Evolutionary conservation across 148 eudicot species (phyloP).

Genomic region (Camellia sinensis): DNA sequence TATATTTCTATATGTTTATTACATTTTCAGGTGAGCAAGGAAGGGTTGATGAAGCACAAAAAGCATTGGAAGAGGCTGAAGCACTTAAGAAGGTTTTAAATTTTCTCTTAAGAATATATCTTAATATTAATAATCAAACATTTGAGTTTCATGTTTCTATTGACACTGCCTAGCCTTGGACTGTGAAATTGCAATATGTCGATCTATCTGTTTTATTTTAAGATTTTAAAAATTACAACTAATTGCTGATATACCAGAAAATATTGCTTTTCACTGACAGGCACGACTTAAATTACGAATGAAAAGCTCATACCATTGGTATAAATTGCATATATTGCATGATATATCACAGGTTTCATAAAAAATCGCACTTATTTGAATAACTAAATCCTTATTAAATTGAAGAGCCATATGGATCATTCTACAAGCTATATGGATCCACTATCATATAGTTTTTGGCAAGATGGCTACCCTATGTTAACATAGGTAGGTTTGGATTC

Average conservation of each 20-base stretch:
- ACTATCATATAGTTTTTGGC: background rate
- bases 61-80: constrained; percentile 96
- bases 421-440: background rate
- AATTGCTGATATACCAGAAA: background rate
- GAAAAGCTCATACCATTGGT: background rate
- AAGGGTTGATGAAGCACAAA: constrained; percentile 94
- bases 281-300: background rate
- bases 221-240: background rate
- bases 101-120: background rate
- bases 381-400: background rate
- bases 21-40: constrained; percentile 83
- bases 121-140: background rate
- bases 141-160: background rate
- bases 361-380: background rate
- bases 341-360: background rate
- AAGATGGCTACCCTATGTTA: background rate
- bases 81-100: constrained; percentile 75
- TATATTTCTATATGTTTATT: constrained; percentile 12
- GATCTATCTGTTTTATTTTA: background rate
- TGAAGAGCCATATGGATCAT: background rate
- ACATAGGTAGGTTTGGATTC: background rate
- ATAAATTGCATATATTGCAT: background rate
- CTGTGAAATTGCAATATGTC: background rate
- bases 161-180: background rate
- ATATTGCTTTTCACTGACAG: background rate